A percentile compares a stretch with the other conserved stretches of the same genome.
Conservation (phyloP, 192 early-diverging fungal genomes). For the Backusella westeae region DNA sequence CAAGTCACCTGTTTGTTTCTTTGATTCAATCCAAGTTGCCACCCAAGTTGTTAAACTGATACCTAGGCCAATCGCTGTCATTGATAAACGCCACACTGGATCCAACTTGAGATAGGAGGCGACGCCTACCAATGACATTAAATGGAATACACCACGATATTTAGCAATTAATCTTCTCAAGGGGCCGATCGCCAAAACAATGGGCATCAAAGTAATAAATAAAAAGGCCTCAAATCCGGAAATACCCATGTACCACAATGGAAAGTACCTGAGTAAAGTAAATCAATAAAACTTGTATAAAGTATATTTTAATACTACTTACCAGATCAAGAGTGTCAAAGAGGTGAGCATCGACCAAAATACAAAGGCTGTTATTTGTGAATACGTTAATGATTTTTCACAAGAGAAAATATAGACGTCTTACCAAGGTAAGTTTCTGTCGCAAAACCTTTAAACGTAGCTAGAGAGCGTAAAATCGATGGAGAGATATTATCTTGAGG, state of each 20-base stretch:
- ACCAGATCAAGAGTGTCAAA: constrained; percentile 55
- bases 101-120: constrained; percentile 56
- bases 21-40: constrained; percentile 55
- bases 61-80: constrained; percentile 56
- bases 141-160: constrained; percentile 54
- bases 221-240: constrained; percentile 77
- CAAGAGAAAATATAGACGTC: neutral
- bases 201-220: constrained; percentile 57
- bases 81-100: constrained; percentile 57
- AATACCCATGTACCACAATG: constrained; percentile 83
- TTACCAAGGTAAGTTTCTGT: constrained; percentile 68
- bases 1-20: constrained; percentile 49
- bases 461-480: constrained; percentile 1
- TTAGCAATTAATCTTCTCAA: constrained; percentile 51
- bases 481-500: constrained; percentile 26
- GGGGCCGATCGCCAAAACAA: constrained; percentile 54
- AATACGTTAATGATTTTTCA: neutral
- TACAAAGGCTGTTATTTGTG: constrained; percentile 55
- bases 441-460: constrained; percentile 38
- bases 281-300: neutral
- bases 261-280: constrained; percentile 70
- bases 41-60: constrained; percentile 57
- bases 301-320: neutral
- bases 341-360: constrained; percentile 84
- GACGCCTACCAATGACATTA: constrained; percentile 61